A percentile compares a stretch with the other conserved stretches of the same genome.
Evolutionary conservation across 768 basidiomycete species (phyloP).

Genomic region (Tricholoma bakamatsutake): DNA sequence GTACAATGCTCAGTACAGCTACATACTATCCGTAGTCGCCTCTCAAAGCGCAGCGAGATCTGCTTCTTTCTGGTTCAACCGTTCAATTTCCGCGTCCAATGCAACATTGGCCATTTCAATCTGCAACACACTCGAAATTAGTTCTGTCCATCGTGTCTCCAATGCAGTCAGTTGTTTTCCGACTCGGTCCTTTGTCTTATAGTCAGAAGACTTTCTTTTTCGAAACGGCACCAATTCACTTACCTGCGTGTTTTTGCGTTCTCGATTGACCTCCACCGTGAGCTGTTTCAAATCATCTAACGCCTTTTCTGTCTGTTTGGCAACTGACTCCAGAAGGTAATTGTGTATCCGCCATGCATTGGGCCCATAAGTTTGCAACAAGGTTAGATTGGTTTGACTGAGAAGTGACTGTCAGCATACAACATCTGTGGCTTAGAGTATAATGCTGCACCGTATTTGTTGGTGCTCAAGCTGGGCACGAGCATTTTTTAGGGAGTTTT

Average conservation of each 20-base stretch:
- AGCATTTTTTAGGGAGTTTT: slow-evolving; percentile 66
- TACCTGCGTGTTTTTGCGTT: slow-evolving; percentile 84
- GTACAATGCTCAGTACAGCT: background rate
- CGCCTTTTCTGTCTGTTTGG: slow-evolving; percentile 62
- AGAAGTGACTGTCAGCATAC: slow-evolving; percentile 8
- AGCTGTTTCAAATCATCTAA: slow-evolving; percentile 75
- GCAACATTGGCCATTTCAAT: slow-evolving; percentile 94
- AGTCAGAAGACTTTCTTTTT: background rate
- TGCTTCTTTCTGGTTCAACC: slow-evolving; percentile 51
- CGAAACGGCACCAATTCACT: slow-evolving; percentile 10
- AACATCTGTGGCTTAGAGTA: background rate
- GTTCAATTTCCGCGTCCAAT: slow-evolving; percentile 73
- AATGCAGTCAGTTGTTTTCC: slow-evolving; percentile 76
- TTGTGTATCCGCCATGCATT: slow-evolving; percentile 94
- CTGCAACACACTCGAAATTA: slow-evolving; percentile 86
- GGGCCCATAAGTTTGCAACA: slow-evolving; percentile 80
- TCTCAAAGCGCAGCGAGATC: slow-evolving; percentile 46
- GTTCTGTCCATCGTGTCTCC: slow-evolving; percentile 89
- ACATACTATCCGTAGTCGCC: no score
- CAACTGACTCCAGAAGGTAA: slow-evolving; percentile 74
- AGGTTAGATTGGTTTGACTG: slow-evolving; percentile 77
- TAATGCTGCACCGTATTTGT: slow-evolving; percentile 50
- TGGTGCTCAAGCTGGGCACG: slow-evolving; percentile 84
- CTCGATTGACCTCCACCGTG: slow-evolving; percentile 82
- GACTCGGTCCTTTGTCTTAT: slow-evolving; percentile 51